Percentiles rank a stretch among this genome's conserved stretches.
phyloP scores from a whole-genome alignment of 257 asterid genomes.

The Verbena officinalis region DNA sequence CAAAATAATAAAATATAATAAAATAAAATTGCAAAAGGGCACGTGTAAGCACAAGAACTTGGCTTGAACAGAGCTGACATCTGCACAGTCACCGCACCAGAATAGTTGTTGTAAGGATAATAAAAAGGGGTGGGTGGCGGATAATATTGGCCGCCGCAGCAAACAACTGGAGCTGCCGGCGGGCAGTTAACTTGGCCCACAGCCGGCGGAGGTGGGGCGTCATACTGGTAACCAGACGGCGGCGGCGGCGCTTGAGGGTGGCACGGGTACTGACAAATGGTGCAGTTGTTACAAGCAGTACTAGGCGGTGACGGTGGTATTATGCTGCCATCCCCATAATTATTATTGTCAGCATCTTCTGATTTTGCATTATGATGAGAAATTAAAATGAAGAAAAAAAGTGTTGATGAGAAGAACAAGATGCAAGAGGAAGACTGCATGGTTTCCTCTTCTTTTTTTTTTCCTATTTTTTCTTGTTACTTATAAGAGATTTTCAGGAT shows the following conservation, averaged over 20 bases:
- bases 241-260: constrained; percentile 34
- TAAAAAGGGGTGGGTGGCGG: constrained; percentile 41
- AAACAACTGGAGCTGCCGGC: constrained; percentile 41
- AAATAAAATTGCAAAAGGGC: not conserved
- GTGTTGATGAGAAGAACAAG: constrained; percentile 14
- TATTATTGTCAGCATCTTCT: constrained; percentile 15
- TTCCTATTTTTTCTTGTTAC: too few relatives aligned
- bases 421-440: constrained; percentile 20
- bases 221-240: constrained; percentile 19
- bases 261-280: constrained; percentile 43
- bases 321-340: constrained; percentile 31
- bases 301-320: constrained; percentile 17
- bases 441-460: not conserved
- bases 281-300: constrained; percentile 36
- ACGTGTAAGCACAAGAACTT: constrained; percentile 11
- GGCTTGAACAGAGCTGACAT: not conserved
- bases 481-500: not conserved
- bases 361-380: constrained; percentile 22
- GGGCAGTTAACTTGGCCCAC: constrained; percentile 33
- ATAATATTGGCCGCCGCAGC: constrained; percentile 38
- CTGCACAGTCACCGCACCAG: constrained; percentile 25
- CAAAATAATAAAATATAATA: constrained; percentile 1
- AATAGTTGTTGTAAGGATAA: constrained; percentile 37
- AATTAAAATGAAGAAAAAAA: constrained; percentile 14
- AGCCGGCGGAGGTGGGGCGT: constrained; percentile 32